phyloP scores from a whole-genome alignment of 176 grass and related monocot species.

The Aegilops longissima region DNA sequence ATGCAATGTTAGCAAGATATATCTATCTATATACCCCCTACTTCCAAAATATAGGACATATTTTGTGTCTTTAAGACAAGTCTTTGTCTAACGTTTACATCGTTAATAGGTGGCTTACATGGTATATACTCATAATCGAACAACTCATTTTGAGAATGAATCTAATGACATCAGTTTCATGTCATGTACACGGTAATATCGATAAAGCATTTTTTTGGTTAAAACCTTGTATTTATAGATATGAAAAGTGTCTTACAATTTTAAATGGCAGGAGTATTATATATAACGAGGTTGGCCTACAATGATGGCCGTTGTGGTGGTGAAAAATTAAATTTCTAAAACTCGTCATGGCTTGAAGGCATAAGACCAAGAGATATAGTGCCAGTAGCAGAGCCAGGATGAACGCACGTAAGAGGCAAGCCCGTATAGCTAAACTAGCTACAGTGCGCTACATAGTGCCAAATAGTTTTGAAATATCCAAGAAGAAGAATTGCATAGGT shows the following conservation, averaged over 20 bases:
- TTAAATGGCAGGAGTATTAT: background rate
- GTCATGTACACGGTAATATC: background rate
- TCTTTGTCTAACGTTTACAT: background rate
- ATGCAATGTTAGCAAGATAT: too few relatives aligned
- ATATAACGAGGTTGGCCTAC: background rate
- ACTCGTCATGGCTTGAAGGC: background rate
- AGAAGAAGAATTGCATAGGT: background rate
- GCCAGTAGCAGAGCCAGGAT: too few relatives aligned
- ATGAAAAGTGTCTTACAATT: background rate
- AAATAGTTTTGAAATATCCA: background rate
- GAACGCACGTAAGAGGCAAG: too few relatives aligned
- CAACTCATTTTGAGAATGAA: too few relatives aligned
- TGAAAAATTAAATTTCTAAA: background rate
- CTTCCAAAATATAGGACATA: too few relatives aligned
- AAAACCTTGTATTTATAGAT: background rate
- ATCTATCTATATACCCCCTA: too few relatives aligned
- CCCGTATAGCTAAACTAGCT: too few relatives aligned
- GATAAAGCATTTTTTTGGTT: background rate
- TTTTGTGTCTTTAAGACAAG: background rate
- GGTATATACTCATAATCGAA: too few relatives aligned
- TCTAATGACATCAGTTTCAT: too few relatives aligned
- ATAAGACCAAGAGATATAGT: too few relatives aligned
- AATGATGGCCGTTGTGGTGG: background rate
- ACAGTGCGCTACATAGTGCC: too few relatives aligned
- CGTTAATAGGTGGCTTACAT: background rate